Evolutionary conservation across 371 early-diverging fungal species (phyloP).

Genomic region (Rhizopus arrhizus): DNA sequence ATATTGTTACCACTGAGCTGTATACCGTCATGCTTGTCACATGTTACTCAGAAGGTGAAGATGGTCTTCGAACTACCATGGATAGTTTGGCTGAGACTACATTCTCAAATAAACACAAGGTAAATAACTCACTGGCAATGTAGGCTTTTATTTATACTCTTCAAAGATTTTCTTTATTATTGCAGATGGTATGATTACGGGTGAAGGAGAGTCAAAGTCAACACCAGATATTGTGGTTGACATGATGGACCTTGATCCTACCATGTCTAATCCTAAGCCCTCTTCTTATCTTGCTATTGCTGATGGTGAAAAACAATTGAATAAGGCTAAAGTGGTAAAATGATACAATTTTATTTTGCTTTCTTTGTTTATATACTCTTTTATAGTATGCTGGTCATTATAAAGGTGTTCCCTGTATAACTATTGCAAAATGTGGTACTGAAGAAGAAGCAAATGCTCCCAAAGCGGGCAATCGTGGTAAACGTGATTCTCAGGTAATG

Average conservation of each 20-base stretch:
- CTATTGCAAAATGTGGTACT: constrained; percentile 57
- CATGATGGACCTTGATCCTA: constrained; percentile 65
- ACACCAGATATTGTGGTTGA: constrained; percentile 71
- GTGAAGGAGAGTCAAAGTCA: constrained; percentile 38
- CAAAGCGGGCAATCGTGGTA: constrained; percentile 96
- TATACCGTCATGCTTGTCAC: constrained; percentile 67
- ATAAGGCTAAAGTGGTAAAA: constrained; percentile 84
- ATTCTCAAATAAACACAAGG: constrained; percentile 59
- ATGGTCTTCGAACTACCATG: constrained; percentile 76
- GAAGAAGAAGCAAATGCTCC: constrained; percentile 42
- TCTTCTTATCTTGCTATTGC: constrained; percentile 91
- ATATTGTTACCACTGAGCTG: constrained; percentile 49
- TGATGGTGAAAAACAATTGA: constrained; percentile 88
- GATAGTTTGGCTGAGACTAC: constrained; percentile 80
- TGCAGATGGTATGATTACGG: constrained; percentile 52
- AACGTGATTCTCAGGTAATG: constrained; percentile 95
- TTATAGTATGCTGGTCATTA: constrained; percentile 87
- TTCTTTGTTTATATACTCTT: neutral
- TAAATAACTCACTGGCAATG: constrained; percentile 11
- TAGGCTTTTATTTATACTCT: neutral
- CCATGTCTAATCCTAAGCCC: constrained; percentile 59
- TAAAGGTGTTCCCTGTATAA: constrained; percentile 80
- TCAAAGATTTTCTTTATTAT: constrained; percentile 44
- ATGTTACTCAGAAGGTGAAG: constrained; percentile 80
- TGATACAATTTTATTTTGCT: constrained; percentile 10